Evolutionary conservation across 1,284 basidiomycete genomes (phyloP).

Genomic region (Peniophora sp.): DNA sequence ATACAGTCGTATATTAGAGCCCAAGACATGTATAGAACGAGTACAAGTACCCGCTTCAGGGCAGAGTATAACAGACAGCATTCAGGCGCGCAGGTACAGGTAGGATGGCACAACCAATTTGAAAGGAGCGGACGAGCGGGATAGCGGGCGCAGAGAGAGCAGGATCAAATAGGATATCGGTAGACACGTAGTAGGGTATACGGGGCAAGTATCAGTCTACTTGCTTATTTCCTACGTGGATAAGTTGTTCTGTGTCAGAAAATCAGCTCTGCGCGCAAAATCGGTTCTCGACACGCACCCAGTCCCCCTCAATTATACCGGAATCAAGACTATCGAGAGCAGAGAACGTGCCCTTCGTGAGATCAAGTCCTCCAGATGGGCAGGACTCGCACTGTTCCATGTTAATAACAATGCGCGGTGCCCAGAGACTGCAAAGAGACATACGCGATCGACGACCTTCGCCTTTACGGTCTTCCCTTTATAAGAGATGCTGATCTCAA

Average conservation of each 20-base stretch:
- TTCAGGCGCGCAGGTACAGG: no score
- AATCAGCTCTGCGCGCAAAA: no score
- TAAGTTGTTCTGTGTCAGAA: no score
- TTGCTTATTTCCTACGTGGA: no score
- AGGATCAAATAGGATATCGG: no score
- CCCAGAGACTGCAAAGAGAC: background rate
- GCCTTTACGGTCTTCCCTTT: slow-evolving; percentile 1
- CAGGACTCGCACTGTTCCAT: slow-evolving; percentile 15
- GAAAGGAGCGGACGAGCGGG: background rate
- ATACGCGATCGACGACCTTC: slow-evolving; percentile 1
- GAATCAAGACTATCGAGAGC: slow-evolving; percentile 10
- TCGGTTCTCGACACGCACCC: background rate
- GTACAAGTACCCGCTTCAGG: no score
- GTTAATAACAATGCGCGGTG: background rate
- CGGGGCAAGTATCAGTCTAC: no score
- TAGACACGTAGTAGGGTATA: no score
- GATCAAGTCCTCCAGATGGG: background rate
- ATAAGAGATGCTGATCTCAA: slow-evolving; percentile 1
- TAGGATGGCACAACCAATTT: no score
- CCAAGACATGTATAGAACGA: no score
- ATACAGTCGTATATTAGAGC: no score
- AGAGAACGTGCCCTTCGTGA: slow-evolving; percentile 1
- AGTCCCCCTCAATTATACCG: background rate
- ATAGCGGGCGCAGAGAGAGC: background rate
- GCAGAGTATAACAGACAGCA: no score